Conservation (phyloP, 2,329 filamentous ascomycete species). For the Gremmenia infestans region DNA sequence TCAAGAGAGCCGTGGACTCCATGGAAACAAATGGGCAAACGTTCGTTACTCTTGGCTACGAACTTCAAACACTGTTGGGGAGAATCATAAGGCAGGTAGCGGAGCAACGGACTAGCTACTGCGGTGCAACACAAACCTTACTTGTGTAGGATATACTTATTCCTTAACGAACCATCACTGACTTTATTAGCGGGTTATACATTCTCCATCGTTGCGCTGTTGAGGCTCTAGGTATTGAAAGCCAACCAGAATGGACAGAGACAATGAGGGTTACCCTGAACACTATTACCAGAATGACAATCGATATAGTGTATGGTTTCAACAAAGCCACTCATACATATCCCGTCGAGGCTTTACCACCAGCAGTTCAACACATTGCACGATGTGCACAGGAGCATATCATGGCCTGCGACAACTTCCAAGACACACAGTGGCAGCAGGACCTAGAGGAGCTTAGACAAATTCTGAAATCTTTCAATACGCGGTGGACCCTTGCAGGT, state of each 20-base stretch:
- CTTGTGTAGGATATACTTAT: conserved; percentile 13
- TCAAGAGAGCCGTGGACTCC: conserved; percentile 7
- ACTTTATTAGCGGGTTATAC: conserved; percentile 13
- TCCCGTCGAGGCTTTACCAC: conserved; percentile 10
- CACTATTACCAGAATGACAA: conserved; percentile 20
- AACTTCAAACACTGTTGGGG: conserved; percentile 13
- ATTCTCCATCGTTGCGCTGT: conserved; percentile 13
- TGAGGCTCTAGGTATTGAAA: conserved; percentile 1
- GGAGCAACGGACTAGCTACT: conserved; percentile 14
- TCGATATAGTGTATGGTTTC: conserved; percentile 20
- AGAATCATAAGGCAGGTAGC: conserved; percentile 15
- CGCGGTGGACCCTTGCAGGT: conserved; percentile 17
- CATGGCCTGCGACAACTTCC: conserved; percentile 11
- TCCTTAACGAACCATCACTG: neutral
- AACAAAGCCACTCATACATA: conserved; percentile 6
- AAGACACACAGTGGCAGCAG: conserved; percentile 14
- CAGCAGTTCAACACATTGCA: conserved; percentile 14
- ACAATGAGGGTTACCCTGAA: conserved; percentile 12
- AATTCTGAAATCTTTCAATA: conserved; percentile 12
- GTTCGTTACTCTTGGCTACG: conserved; percentile 12
- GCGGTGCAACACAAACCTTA: conserved; percentile 15
- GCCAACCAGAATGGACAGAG: conserved; percentile 3
- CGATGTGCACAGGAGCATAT: conserved; percentile 19
- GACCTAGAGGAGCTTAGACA: conserved; percentile 18
- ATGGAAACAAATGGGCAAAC: conserved; percentile 6